Conservation (phyloP, 345 rosid species). For the Citropsis articulata region DNA sequence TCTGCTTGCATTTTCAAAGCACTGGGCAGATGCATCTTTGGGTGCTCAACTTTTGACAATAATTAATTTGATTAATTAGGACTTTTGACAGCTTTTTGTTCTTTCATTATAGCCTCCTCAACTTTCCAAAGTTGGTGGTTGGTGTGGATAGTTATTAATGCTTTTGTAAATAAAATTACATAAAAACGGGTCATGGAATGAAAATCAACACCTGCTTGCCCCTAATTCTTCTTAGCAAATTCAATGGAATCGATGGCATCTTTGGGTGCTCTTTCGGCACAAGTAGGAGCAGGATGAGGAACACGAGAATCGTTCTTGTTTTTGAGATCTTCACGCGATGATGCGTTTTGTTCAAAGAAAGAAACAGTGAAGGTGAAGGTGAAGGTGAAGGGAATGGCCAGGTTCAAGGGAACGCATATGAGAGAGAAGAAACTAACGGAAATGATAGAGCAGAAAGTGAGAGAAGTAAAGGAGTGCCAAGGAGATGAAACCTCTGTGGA, state of each 20-base stretch:
- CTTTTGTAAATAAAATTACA: not conserved
- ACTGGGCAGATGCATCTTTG: not conserved
- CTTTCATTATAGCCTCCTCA: not conserved
- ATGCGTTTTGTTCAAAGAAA: not conserved
- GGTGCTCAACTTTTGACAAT: rapidly evolving
- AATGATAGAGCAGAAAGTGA: conserved; percentile 70
- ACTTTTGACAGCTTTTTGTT: too few relatives aligned
- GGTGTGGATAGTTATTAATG: conserved; percentile 5
- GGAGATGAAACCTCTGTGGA: conserved; percentile 52
- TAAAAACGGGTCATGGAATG: not conserved
- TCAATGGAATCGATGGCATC: not conserved
- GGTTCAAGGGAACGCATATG: conserved; percentile 67
- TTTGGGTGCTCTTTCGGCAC: not conserved
- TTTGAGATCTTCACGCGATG: not conserved
- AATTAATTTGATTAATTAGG: too few relatives aligned
- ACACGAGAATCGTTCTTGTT: too few relatives aligned
- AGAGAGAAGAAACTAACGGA: conserved; percentile 58
- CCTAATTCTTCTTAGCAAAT: not conserved
- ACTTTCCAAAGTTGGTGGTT: not conserved
- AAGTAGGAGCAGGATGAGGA: not conserved
- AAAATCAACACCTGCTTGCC: not conserved
- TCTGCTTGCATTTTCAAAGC: too few relatives aligned
- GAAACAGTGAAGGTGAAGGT: not conserved
- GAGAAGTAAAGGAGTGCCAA: conserved; percentile 62
- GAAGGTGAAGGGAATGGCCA: conserved; percentile 37